Evolutionary conservation across 2,329 filamentous ascomycete species (phyloP), one percentile per base, ranked within the genome.

Genomic region (Pyrenochaeta sp.): DNA sequence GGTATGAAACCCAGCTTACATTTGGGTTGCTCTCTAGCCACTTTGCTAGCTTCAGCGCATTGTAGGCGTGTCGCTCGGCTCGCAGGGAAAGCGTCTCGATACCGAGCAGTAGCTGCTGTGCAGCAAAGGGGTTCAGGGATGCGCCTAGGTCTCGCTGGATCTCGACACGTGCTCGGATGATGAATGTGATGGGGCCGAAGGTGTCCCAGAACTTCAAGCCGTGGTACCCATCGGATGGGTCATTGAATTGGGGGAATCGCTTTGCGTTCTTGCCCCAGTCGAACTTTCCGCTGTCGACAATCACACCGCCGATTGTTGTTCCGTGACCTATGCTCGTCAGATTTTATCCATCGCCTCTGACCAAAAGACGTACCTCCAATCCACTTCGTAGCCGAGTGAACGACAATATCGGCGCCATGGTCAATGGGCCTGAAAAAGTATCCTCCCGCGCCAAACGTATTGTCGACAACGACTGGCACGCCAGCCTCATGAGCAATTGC

Each of bases 381-480:
- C 93, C 93, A 97, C 78, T 97, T 97, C 53, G 93, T 97, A 10
- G 92, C 92, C 33, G 90, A 95, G 83, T 97, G 92, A 20, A 97
- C 91, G 46, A 97, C 89, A 56, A 97, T 97, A 73, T 97, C 93
- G 60, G 91, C 93, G 49, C 93, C 93, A 76, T 96, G 90, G 20
- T 93, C 88, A 67, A 97, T 94, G 35, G 93, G 93, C 6, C 90
- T 87, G 64, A 89, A 82, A 75, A 91, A 96, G 83, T 91, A 97
- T 45, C 94, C 93, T 54, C 93, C 93, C 11, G 93, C 93, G 41
- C 93, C 94, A 68, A 97, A 97, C 7, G 93, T 97, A 82, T 97
- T 97, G 80, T 97, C 93, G 45, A 81, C 80, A n/a, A 85, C 68
- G 11, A 86, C 74, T 6, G 85, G 85, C 41, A 87, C 73, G 53